Percentiles rank a stretch among this genome's conserved stretches.
Conservation (phyloP, 139 green algal species). For the Chlorella sp. region DNA sequence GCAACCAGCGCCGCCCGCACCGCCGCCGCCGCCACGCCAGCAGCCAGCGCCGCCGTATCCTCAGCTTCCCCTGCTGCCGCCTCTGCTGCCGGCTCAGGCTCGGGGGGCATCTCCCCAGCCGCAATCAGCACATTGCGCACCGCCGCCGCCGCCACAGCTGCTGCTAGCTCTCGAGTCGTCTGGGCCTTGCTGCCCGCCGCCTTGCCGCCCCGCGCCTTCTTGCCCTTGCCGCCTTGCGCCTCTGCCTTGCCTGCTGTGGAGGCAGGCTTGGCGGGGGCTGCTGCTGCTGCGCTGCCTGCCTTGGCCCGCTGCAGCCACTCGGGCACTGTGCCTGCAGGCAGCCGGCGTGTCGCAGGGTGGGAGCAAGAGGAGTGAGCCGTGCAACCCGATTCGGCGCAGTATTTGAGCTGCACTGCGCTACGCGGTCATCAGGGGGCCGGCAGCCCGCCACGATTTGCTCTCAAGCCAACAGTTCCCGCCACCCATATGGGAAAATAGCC, state of each 20-base stretch:
- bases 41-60: neutral
- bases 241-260: neutral
- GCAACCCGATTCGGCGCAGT: too few species aligned
- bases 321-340: slow-evolving; percentile 10
- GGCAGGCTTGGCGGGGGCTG: neutral
- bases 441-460: too few species aligned
- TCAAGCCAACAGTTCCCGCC: too few species aligned
- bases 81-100: neutral
- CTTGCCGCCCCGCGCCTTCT: neutral
- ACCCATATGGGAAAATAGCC: too few species aligned
- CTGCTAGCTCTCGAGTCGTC: neutral
- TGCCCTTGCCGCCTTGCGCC: neutral
- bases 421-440: too few species aligned
- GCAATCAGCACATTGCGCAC: slow-evolving; percentile 29
- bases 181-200: slow-evolving; percentile 17
- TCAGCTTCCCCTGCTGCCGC: neutral
- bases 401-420: too few species aligned
- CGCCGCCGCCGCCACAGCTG: slow-evolving; percentile 6
- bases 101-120: neutral
- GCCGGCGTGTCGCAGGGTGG: too few species aligned
- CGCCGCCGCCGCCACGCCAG: neutral
- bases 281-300: neutral
- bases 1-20: neutral
- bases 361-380: too few species aligned
- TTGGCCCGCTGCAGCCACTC: slow-evolving; percentile 18